Evolutionary conservation across 2,329 filamentous ascomycete genomes (phyloP), one percentile per base, ranked within the genome.

Genomic region (Claviceps arundinis): DNA sequence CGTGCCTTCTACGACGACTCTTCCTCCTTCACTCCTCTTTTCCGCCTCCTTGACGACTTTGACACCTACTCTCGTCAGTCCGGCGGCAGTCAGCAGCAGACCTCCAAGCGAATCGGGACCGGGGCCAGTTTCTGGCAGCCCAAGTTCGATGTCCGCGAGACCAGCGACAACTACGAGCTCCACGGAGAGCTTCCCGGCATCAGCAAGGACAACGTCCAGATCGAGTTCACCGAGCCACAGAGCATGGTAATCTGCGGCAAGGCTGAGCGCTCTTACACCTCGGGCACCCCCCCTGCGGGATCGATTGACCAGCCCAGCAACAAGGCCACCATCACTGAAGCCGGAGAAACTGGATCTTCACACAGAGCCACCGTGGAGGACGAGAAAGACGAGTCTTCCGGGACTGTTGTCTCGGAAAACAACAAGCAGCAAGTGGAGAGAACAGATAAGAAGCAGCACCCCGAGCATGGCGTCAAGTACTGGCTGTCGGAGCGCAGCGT

Each of bases 161-260:
- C 75, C 4, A 74, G 77, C 53, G 68, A 77, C 9, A 65, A 70
- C 52, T 89, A 87, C 64, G 80, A 89, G 67, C 78, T 89, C 13
- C 80, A 89, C 60, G 86, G 85, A 60, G 85, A 89, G 66, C 78
- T 89, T 1, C 82, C 85, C 0, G 86, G 86, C 47, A 73, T 88
- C 58, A 77, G 80, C 56, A 84, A 86, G 67, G 79, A 85, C 57
- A 73, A 88, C 62, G 70, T 89, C 61, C 73, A 76, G 63, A 84
- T 89, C 63, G 85, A 89, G 64, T 89, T 89, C 73, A 81, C 78
- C 52, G 85, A 89, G 64, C 71, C 75, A 19, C 79, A 84, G 67
- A 87, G 82, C 30, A 68, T 89, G 24, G 75, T 79, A 52, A 73
- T 89, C 61, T 78, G 76, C 51, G 86, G 86, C 59, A 78, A 74